phyloP scores from a whole-genome alignment of 257 asterid species.

The Anisodus acutangulus region DNA sequence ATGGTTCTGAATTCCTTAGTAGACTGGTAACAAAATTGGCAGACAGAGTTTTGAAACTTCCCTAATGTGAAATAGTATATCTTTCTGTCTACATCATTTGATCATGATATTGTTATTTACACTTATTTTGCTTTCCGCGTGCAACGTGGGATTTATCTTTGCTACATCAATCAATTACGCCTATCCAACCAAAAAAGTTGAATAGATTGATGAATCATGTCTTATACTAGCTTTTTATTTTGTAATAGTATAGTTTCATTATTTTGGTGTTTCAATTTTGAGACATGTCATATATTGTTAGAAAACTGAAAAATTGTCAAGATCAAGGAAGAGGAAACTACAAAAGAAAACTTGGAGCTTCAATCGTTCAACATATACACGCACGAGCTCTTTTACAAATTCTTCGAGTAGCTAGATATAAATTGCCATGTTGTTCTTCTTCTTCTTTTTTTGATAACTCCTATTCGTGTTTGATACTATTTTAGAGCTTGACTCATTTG shows the following conservation, averaged over 20 bases:
- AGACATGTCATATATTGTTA: no score
- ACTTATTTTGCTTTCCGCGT: neutral
- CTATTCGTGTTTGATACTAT: no score
- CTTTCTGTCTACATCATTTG: neutral
- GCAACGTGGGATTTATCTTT: neutral
- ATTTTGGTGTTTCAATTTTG: no score
- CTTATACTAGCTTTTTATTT: neutral
- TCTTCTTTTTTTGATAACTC: no score
- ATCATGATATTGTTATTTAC: neutral
- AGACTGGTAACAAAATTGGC: conserved; percentile 23
- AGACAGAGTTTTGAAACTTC: conserved; percentile 6
- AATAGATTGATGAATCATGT: neutral
- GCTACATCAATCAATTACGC: neutral
- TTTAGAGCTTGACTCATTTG: no score
- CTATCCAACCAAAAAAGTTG: neutral
- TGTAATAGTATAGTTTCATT: no score
- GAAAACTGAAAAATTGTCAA: no score
- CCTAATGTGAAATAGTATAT: neutral
- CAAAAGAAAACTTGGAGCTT: no score
- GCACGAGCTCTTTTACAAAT: no score
- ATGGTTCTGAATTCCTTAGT: neutral
- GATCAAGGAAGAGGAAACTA: neutral
- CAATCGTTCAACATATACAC: neutral
- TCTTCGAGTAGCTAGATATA: neutral
- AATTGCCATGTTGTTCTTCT: neutral